Percentiles rank a stretch among this genome's conserved stretches.
Conservation (phyloP, 2,329 filamentous ascomycete species). For the Periconia macrospinosa region DNA sequence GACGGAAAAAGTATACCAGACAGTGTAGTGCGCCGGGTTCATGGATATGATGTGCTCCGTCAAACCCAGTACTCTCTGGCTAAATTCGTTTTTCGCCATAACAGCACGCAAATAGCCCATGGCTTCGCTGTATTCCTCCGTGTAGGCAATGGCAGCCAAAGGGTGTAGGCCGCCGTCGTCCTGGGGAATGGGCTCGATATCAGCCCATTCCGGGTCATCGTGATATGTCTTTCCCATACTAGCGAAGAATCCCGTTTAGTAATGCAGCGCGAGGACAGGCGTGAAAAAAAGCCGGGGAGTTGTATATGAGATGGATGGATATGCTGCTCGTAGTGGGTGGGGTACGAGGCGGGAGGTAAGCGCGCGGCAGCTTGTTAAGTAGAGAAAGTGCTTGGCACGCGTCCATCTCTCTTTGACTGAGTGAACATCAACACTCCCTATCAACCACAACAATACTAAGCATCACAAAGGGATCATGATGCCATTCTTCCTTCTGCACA, state of each 20-base stretch:
- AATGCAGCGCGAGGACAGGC: background rate
- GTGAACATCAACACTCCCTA: background rate
- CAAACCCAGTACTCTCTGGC: slow-evolving; percentile 73
- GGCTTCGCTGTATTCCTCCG: slow-evolving; percentile 85
- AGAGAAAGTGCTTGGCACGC: background rate
- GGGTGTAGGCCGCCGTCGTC: slow-evolving; percentile 75
- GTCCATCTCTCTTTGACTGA: background rate
- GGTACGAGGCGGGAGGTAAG: background rate
- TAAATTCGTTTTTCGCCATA: slow-evolving; percentile 87
- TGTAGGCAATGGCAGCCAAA: slow-evolving; percentile 90
- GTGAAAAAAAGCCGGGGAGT: background rate
- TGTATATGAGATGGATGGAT: background rate
- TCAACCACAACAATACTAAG: background rate
- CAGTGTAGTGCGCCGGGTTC: slow-evolving; percentile 97
- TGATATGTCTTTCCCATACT: slow-evolving; percentile 53
- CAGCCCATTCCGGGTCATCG: slow-evolving; percentile 77
- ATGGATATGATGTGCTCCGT: slow-evolving; percentile 88
- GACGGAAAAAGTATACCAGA: slow-evolving; percentile 63
- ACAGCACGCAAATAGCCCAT: slow-evolving; percentile 91
- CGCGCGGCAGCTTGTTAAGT: background rate
- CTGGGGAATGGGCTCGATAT: slow-evolving; percentile 79
- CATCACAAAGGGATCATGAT: background rate
- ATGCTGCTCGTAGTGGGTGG: slow-evolving; percentile 5
- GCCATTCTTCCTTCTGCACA: too few species aligned
- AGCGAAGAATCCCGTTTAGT: background rate